Evolutionary conservation across 306 rosid genomes (phyloP).

Genomic region (Inga leiocalycina): DNA sequence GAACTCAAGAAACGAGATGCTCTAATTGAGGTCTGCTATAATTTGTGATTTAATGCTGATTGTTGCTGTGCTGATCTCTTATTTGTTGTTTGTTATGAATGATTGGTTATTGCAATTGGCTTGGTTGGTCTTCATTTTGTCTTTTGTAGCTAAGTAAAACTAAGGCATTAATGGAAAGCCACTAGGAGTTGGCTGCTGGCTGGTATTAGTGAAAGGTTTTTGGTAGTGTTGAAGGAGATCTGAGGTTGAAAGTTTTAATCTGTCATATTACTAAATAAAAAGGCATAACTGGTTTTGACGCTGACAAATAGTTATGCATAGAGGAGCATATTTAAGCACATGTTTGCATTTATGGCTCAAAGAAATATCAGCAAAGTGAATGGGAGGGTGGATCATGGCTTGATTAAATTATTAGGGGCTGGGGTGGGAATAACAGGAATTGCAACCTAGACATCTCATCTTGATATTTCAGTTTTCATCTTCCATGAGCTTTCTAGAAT

Average conservation of each 20-base stretch:
- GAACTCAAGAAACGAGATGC: constrained; percentile 98
- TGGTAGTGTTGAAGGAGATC: background rate
- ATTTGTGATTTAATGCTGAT: constrained; percentile 30
- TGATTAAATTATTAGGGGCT: constrained; percentile 6
- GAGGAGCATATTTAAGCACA: constrained; percentile 7
- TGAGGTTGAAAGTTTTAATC: background rate
- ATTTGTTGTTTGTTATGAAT: background rate
- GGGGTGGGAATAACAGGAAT: constrained; percentile 5
- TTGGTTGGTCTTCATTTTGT: constrained; percentile 14
- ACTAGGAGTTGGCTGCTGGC: background rate
- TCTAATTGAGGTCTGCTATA: constrained; percentile 78
- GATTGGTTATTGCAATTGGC: constrained; percentile 20
- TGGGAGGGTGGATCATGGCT: constrained; percentile 6
- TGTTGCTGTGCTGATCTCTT: constrained; percentile 8
- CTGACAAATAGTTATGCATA: constrained; percentile 1
- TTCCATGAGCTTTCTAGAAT: constrained; percentile 11
- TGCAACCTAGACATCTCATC: constrained; percentile 9
- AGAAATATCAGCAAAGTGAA: constrained; percentile 10
- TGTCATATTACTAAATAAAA: background rate
- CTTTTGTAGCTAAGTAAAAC: background rate
- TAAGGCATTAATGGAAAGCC: background rate
- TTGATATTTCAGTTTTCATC: constrained; percentile 20
- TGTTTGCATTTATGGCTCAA: background rate
- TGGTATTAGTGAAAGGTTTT: background rate
- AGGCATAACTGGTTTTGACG: background rate